Evolutionary conservation across 2,329 filamentous ascomycete species (phyloP).

Genomic region (Alternaria hordeiaustralica): DNA sequence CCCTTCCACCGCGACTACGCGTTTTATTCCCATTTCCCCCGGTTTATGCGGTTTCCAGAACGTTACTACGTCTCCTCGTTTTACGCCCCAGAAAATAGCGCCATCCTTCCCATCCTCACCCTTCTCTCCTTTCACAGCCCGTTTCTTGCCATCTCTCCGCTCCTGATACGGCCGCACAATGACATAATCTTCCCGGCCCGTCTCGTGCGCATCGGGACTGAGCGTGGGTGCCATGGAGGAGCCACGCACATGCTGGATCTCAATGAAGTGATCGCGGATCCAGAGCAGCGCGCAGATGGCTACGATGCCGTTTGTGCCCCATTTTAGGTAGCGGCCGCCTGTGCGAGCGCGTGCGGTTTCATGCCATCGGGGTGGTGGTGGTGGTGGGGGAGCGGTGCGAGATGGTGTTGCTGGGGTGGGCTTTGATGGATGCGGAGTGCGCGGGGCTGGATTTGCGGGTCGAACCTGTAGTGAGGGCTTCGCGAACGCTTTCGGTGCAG

Average conservation of each 20-base stretch:
- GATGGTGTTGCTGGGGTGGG: conserved; percentile 1
- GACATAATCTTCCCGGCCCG: conserved; percentile 48
- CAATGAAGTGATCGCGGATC: conserved; percentile 52
- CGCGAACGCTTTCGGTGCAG: conserved; percentile 4
- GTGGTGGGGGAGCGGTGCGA: conserved; percentile 5
- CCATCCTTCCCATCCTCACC: background rate
- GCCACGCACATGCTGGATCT: conserved; percentile 49
- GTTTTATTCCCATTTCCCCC: conserved; percentile 75
- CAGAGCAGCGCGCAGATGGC: conserved; percentile 26
- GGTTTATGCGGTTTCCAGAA: conserved; percentile 68
- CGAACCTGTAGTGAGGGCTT: background rate
- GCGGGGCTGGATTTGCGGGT: conserved; percentile 2
- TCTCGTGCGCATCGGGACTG: conserved; percentile 49
- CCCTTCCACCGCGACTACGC: conserved; percentile 80
- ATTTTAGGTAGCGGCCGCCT: conserved; percentile 15
- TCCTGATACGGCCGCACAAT: conserved; percentile 40
- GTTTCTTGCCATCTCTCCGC: background rate
- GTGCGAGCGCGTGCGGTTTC: conserved; percentile 9
- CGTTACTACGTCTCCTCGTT: conserved; percentile 54
- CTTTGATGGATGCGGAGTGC: conserved; percentile 3
- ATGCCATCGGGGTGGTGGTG: conserved; percentile 11
- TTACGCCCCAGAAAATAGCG: conserved; percentile 25
- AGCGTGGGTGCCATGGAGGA: conserved; percentile 56
- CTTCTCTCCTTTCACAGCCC: background rate
- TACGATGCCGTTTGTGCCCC: conserved; percentile 22